These are phyloP conservation scores for Echeveria elegans DNA, from an alignment of 164 flowering plant genomes.

Conservation along the genomic window DNA sequence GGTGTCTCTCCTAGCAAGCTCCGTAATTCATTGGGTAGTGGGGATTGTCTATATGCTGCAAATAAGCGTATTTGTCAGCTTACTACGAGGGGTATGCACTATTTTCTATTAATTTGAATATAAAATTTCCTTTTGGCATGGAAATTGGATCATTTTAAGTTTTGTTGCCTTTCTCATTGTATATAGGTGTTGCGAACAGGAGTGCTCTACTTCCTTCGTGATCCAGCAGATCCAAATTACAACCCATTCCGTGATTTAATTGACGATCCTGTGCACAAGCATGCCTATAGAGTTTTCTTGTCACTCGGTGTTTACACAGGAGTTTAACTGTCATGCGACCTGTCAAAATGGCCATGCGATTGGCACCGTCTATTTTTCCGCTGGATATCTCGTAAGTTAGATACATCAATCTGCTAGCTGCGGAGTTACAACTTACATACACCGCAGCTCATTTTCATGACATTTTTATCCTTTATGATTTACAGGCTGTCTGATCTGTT, in stretches of 20 bases:
- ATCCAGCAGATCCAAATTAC: constrained; percentile 98
- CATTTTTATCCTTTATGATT: no score
- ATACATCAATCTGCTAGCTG: no score
- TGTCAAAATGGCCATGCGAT: constrained; percentile 91
- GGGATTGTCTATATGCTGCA: constrained; percentile 97
- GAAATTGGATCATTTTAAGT: no score
- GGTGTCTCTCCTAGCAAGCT: constrained; percentile 84
- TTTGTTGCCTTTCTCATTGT: neutral
- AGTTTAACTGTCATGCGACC: constrained; percentile 98
- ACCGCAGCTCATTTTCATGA: no score
- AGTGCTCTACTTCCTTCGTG: constrained; percentile 89
- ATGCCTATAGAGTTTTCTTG: constrained; percentile 89
- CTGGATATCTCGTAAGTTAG: constrained; percentile 80
- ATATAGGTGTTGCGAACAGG: constrained; percentile 82
- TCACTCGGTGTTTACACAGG: constrained; percentile 96
- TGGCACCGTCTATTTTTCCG: constrained; percentile 84
- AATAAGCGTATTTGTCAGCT: constrained; percentile 96
- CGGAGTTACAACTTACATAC: no score
- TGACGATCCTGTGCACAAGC: constrained; percentile 99
- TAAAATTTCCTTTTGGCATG: neutral
- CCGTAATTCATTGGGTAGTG: constrained; percentile 91
- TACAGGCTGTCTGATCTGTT: constrained; percentile 96
- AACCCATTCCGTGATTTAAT: constrained; percentile 98
- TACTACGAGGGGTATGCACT: constrained; percentile 85
- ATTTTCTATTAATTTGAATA: neutral